These are phyloP conservation scores for Closterium sp. DNA, from an alignment of 139 green algal genomes.

Conservation along the genomic window DNA sequence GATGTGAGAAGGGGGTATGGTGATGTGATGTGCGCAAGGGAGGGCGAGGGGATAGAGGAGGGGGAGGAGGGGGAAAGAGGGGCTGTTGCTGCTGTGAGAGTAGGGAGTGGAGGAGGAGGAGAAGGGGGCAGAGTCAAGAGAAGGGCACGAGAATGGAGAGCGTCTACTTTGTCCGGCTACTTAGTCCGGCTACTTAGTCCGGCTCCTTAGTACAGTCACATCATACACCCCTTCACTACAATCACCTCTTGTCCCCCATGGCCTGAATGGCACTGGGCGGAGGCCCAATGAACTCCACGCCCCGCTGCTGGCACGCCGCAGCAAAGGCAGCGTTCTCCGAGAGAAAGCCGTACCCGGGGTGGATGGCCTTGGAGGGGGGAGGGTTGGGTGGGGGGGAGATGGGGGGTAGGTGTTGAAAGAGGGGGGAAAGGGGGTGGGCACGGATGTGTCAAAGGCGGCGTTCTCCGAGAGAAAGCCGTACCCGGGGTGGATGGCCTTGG, in stretches of 20 bases:
- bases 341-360: constrained; percentile 83
- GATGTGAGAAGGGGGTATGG: neutral
- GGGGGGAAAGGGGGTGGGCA: neutral
- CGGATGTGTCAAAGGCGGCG: neutral
- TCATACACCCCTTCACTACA: no score
- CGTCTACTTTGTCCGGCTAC: no score
- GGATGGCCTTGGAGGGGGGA: constrained; percentile 30
- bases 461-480: neutral
- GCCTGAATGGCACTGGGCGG: constrained; percentile 49
- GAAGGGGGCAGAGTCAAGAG: no score
- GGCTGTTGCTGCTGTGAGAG: no score
- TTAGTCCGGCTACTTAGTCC: no score
- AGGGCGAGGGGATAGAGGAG: no score
- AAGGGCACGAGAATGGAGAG: no score
- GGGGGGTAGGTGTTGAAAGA: neutral
- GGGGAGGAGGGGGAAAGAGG: no score
- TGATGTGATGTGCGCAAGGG: neutral
- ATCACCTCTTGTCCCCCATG: constrained; percentile 67
- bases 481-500: neutral
- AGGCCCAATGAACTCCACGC: constrained; percentile 56
- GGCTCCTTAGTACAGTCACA: no score
- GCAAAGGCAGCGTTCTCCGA: constrained; percentile 80
- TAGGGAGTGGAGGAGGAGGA: no score
- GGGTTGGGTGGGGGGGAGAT: neutral
- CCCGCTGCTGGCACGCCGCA: constrained; percentile 69